These are phyloP conservation scores for Lentinula novae-zelandiae DNA, from an alignment of 1,284 basidiomycete genomes.

Conservation along the genomic window DNA sequence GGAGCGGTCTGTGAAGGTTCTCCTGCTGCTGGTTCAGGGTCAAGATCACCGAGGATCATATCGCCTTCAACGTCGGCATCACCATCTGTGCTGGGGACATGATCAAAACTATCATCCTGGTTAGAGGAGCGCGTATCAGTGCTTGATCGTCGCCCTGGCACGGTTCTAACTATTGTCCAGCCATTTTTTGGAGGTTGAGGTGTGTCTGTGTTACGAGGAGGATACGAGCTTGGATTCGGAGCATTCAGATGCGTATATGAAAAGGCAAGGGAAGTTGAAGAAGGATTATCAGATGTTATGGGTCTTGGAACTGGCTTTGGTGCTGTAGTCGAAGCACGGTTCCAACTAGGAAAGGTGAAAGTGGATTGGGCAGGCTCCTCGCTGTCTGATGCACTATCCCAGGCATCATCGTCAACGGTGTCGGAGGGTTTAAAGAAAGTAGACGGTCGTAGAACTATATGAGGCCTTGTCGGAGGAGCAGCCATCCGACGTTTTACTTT, in stretches of 20 bases:
- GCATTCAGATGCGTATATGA: constrained; percentile 80
- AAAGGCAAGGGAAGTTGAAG: constrained; percentile 67
- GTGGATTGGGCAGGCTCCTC: constrained; percentile 60
- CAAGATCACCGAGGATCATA: constrained; percentile 72
- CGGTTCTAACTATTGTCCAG: constrained; percentile 72
- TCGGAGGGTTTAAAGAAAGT: constrained; percentile 49
- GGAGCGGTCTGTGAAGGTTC: constrained; percentile 25
- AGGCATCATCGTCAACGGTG: constrained; percentile 85
- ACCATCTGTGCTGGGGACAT: constrained; percentile 27
- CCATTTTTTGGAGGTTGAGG: constrained; percentile 47
- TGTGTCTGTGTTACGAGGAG: constrained; percentile 44
- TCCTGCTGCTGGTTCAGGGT: constrained; percentile 48
- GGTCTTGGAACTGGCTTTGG: constrained; percentile 56
- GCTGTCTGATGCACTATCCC: constrained; percentile 85
- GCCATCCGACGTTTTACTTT: constrained; percentile 37
- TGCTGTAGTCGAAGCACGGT: constrained; percentile 39
- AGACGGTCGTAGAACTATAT: constrained; percentile 62
- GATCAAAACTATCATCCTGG: constrained; percentile 24
- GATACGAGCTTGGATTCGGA: constrained; percentile 75
- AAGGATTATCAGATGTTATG: constrained; percentile 41
- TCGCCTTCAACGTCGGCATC: constrained; percentile 65
- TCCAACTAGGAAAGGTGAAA: constrained; percentile 44
- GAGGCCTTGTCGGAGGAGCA: constrained; percentile 72
- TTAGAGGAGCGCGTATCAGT: constrained; percentile 21
- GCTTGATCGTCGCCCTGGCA: constrained; percentile 17